Conservation (phyloP, 2,329 filamentous ascomycete genomes). For the Cladosporium sphaerospermum region DNA sequence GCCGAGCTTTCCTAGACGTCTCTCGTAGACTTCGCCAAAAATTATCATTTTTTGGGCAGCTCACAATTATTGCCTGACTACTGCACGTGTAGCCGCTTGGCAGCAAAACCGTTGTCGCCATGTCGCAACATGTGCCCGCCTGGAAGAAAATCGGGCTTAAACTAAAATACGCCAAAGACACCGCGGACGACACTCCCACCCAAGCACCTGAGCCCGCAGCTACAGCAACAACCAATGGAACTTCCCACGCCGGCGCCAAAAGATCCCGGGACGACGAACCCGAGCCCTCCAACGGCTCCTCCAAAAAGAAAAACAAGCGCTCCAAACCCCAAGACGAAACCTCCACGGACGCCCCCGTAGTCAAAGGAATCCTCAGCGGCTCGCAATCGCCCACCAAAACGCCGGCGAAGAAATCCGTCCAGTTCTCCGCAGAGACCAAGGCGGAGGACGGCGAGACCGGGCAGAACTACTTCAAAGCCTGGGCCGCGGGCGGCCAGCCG, state of each 20-base stretch:
- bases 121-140: slow-evolving; percentile 40
- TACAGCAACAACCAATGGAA: slow-evolving; percentile 1
- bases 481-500: slow-evolving; percentile 26
- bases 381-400: slow-evolving; percentile 10
- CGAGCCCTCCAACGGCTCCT: neutral
- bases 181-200: slow-evolving; percentile 3
- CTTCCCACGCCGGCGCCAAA: slow-evolving; percentile 7
- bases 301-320: slow-evolving; percentile 1
- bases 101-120: neutral
- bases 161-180: slow-evolving; percentile 48
- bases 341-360: neutral
- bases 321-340: neutral
- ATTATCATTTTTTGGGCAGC: too few relatives aligned
- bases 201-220: neutral
- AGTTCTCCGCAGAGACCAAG: slow-evolving; percentile 60
- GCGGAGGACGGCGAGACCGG: slow-evolving; percentile 46
- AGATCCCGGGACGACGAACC: slow-evolving; percentile 7
- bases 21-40: too few relatives aligned
- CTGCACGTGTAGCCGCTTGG: too few relatives aligned
- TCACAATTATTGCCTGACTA: too few relatives aligned
- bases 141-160: slow-evolving; percentile 57
- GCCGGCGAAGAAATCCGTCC: slow-evolving; percentile 49
- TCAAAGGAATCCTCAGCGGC: slow-evolving; percentile 4
- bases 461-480: slow-evolving; percentile 47
- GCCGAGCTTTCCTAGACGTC: too few relatives aligned